These are phyloP conservation scores for Solanum pennellii DNA, from an alignment of 257 asterid genomes.

Conservation along the genomic window DNA sequence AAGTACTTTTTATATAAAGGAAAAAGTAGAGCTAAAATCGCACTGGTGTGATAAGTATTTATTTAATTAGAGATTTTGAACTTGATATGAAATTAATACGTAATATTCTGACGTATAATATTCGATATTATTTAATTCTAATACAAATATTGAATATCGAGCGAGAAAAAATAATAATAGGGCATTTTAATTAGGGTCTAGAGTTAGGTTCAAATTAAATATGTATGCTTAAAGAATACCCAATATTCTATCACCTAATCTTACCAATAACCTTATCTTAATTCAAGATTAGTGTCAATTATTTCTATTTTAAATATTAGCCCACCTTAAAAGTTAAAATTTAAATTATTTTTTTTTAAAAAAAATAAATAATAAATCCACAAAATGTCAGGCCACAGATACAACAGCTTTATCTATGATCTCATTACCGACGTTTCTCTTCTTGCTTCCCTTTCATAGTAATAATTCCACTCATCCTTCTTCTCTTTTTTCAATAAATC, in stretches of 20 bases:
- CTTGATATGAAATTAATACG: fast-evolving
- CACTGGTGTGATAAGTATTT: not conserved
- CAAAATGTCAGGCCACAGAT: constrained; percentile 11
- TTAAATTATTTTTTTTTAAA: not conserved
- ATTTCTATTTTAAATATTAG: not conserved
- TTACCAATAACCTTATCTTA: constrained; percentile 6
- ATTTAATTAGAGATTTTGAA: not conserved
- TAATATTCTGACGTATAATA: no score
- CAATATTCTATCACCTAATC: constrained; percentile 8
- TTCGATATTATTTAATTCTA: fast-evolving
- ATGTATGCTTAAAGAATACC: not conserved
- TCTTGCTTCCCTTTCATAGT: constrained; percentile 21
- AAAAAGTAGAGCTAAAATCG: not conserved
- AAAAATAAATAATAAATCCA: not conserved
- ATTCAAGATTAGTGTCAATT: not conserved
- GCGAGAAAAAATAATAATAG: not conserved
- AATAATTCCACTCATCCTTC: constrained; percentile 30
- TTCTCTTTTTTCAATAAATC: constrained; percentile 5
- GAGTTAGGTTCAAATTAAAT: not conserved
- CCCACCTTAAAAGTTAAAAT: not conserved
- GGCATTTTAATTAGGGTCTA: no score
- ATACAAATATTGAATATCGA: fast-evolving
- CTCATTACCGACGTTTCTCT: constrained; percentile 1
- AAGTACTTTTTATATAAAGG: not conserved
- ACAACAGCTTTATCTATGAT: constrained; percentile 20